Evolutionary conservation across 768 basidiomycete species (phyloP), one percentile per base, ranked within the genome.

Genomic region (Mycena venus): DNA sequence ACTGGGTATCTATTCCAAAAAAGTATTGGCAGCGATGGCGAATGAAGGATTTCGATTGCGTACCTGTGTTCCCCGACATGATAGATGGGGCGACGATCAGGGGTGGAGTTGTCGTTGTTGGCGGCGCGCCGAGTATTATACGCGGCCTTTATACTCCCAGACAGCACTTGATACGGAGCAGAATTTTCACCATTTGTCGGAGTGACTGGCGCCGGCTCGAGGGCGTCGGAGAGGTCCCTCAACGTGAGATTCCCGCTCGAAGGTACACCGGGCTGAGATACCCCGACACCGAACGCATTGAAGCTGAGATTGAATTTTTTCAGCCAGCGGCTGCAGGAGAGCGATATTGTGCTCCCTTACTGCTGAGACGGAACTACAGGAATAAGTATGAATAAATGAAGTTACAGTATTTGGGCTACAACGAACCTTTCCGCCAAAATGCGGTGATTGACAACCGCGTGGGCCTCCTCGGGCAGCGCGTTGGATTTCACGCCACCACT

Each of bases 381-480:
- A 17, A 55, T 25, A 25, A 62, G 64, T 21, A n/a, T n/a, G 4
- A 27, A n/a, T n/a, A n/a, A n/a, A n/a, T n/a, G n/a, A n/a, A n/a
- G n/a, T n/a, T n/a, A n/a, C n/a, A n/a, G n/a, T n/a, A n/a, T n/a
- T n/a, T n/a, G n/a, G n/a, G n/a, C n/a, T n/a, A n/a, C n/a, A n/a
- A 42, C 79, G 60, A 25, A 82, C 86, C 87, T 89, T 59, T 84
- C 83, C 1, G 83, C 80, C 14, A 85, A 83, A 36, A 91, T 85
- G 3, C 90, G 88, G 71, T 90, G 89, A 70, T 91, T 90, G 25
- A 91, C 81, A 29, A 90, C 78, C 0, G 87, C 89, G 63, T 78
- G 84, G 0, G 84, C 88, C 31, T 81, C 81, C 79, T 92, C 92
- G 4, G 91, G 91, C n/a, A 93, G 84, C 27, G 90, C 91, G 70